These are phyloP conservation scores for Diversispora eburnea DNA, from an alignment of 192 early-diverging fungal species.

Conservation along the genomic window DNA sequence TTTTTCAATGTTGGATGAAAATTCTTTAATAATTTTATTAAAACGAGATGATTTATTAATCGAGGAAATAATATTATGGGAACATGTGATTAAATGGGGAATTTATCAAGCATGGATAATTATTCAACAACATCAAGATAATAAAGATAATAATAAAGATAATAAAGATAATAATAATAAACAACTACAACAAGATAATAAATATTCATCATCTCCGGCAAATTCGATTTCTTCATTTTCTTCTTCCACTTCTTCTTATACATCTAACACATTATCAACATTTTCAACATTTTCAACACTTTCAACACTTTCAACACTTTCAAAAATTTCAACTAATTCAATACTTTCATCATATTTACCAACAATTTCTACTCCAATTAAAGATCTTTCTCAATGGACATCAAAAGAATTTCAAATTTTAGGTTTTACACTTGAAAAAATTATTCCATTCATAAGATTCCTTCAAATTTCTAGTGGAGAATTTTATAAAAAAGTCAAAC, in stretches of 20 bases:
- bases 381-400: conserved; percentile 2
- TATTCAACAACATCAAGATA: neutral
- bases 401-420: neutral
- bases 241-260: neutral
- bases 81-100: conserved; percentile 26
- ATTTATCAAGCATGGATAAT: neutral
- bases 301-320: neutral
- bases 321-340: neutral
- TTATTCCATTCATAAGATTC: conserved; percentile 3
- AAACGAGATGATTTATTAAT: conserved; percentile 23
- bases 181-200: too few species aligned
- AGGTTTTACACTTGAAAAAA: neutral
- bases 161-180: neutral
- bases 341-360: neutral
- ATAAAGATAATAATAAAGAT: neutral
- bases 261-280: neutral
- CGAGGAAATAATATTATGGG: conserved; percentile 4
- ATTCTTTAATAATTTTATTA: neutral
- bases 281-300: neutral
- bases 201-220: neutral
- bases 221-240: neutral
- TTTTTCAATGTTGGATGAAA: conserved; percentile 14
- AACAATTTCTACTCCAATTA: neutral
- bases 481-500: conserved; percentile 25
- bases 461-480: conserved; percentile 12